Evolutionary conservation across 2,329 filamentous ascomycete species (phyloP), one percentile per base, ranked within the genome.

Genomic region (Chaetomiaceae sp.): DNA sequence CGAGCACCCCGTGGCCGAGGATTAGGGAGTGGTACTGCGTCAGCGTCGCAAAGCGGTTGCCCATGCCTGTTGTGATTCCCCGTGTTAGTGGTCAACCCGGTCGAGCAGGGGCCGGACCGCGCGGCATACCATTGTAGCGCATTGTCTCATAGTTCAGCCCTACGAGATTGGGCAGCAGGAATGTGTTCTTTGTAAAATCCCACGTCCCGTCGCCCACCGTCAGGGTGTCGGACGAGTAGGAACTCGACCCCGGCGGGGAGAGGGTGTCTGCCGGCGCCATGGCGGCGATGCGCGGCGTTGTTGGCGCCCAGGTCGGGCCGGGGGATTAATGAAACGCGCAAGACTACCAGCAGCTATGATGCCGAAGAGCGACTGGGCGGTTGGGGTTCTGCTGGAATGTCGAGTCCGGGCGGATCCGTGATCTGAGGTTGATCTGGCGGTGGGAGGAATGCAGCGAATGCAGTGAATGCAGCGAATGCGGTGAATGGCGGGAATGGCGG

Each of bases 181-280:
- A 94, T 16, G 80, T 84, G 65, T 91, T 89, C 66, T 85, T 85
- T 54, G 78, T 76, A 53, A 86, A 85, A 64, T 91, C 86, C 88
- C 89, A 94, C 30, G 89, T 92, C 20, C 89, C 89, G 66, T 92
- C 89, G 58, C 88, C 88, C 14, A 92, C 87, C 51, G 75, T 77
- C 77, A 91, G 75, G n/a, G 84, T 88, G 64, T 84, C 77, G 47
- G 86, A 90, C 62, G 79, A 77, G 71, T 92, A 92, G 60, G 77
- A 81, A 66, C 82, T 85, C 69, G 83, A 82, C 65, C 88, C 88
- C 45, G 88, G 79, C 59, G 85, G 78, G 60, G 86, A 86, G 64
- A 87, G 76, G 36, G 38, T 53, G 65, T 80, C 75, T 66, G 76
- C 71, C 73, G 80, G 76, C 74, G 80, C 80, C 81, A 84, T 84